Evolutionary conservation across 2,329 filamentous ascomycete species (phyloP), one percentile per base, ranked within the genome.

Genomic region (Chaetoscypha palmicola): DNA sequence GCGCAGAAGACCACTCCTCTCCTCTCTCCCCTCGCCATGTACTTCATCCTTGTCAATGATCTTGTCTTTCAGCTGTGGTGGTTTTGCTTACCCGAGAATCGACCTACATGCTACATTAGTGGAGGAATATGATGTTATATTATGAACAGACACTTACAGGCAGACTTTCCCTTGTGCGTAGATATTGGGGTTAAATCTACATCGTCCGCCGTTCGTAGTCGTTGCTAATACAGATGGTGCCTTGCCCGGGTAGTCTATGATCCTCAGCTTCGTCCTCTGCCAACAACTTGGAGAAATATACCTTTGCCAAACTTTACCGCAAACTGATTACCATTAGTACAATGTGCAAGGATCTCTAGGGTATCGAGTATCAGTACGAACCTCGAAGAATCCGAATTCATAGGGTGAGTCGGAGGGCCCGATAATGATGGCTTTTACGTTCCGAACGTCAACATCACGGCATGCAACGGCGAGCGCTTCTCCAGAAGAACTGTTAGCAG

Each of bases 331-430:
- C 61, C 44, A 57, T 38, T 4, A 24, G 16, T 19, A 12, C 3
- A 24, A 9, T 33, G 22, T 41, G 9, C 14, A 14, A 16, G 14
- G 16, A 4, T 5, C 5, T 9, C n/a, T n/a, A n/a, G n/a, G n/a
- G n/a, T n/a, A n/a, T n/a, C n/a, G n/a, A n/a, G n/a, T n/a, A n/a
- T n/a, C 26, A 19, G 17, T 19, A 62, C 72, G 47, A 64, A 92
- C 89, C 74, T 97, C 89, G 61, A 94, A 97, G 68, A 96, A 96
- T 2, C 92, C 92, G 61, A 94, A 96, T 64, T 96, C 90, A 64
- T 98, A 98, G 0, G 91, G 90, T 1, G 90, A 94, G 56, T 92
- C 90, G 52, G 91, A 88, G 19, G 92, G 91, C 0, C 92, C 92
- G 54, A 97, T 79, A 58, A 97, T 91, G 51, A 97, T 66, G 38